These are phyloP conservation scores for Coprinopsis marcescibilis DNA, from an alignment of 768 basidiomycete genomes.

Conservation along the genomic window DNA sequence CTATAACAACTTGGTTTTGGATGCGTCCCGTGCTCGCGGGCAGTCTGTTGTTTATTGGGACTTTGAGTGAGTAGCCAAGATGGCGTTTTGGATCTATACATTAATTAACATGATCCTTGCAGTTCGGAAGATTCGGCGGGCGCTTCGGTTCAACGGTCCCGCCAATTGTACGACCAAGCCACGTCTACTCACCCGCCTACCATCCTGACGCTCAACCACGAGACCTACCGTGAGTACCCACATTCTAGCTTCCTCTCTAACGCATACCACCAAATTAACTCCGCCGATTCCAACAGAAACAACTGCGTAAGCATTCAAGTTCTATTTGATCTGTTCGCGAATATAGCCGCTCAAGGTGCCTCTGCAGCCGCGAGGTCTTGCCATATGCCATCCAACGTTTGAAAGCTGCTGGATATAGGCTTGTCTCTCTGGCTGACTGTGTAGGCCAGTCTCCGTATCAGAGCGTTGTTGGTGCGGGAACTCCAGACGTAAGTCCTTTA, in stretches of 20 bases:
- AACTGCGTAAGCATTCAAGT: constrained; percentile 34
- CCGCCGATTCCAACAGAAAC: constrained; percentile 23
- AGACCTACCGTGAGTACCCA: too few relatives aligned
- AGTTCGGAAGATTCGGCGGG: constrained; percentile 37
- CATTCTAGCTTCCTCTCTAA: too few relatives aligned
- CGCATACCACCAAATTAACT: too few relatives aligned
- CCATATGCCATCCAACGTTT: constrained; percentile 12
- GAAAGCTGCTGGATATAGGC: constrained; percentile 11
- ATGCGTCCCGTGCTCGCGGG: constrained; percentile 25
- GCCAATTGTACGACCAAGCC: too few relatives aligned
- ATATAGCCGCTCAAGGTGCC: constrained; percentile 22
- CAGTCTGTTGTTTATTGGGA: constrained; percentile 33
- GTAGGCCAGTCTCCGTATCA: constrained; percentile 12
- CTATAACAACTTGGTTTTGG: constrained; percentile 31
- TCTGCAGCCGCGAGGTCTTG: constrained; percentile 8
- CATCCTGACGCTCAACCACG: too few relatives aligned
- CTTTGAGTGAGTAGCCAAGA: constrained; percentile 25
- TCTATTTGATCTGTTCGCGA: constrained; percentile 14
- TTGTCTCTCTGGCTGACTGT: constrained; percentile 16
- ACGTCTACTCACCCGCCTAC: too few relatives aligned
- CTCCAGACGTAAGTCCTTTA: constrained; percentile 21
- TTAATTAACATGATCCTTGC: neutral
- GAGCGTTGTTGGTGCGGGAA: constrained; percentile 14
- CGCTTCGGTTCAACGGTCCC: constrained; percentile 26
- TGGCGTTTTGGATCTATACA: neutral